Evolutionary conservation across 495 filamentous ascomycete species (phyloP).

Genomic region (Penicillium steckii): DNA sequence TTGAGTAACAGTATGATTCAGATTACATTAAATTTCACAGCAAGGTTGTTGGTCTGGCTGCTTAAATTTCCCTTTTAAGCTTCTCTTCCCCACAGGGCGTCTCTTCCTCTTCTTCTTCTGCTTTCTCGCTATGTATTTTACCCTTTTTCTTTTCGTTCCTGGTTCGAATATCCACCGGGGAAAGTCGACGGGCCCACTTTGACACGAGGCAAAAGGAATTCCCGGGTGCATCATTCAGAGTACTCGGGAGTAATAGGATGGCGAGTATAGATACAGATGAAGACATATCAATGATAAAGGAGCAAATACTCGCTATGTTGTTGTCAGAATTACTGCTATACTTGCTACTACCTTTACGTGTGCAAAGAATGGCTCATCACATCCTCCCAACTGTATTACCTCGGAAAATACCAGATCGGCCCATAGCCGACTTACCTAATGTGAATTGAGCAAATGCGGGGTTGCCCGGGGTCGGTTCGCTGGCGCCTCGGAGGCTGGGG

Average conservation of each 20-base stretch:
- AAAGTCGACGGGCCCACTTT: conserved; percentile 14
- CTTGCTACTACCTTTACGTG: neutral
- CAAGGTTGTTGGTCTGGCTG: neutral
- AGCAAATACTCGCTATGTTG: too few relatives aligned
- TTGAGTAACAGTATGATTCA: neutral
- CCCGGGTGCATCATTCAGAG: too few relatives aligned
- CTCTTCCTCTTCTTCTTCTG: neutral
- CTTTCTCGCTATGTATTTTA: neutral
- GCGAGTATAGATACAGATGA: too few relatives aligned
- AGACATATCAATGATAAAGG: too few relatives aligned
- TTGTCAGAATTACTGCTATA: too few relatives aligned
- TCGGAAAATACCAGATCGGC: conserved; percentile 1
- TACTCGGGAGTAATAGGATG: too few relatives aligned
- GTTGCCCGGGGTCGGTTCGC: conserved; percentile 35
- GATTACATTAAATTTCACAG: too few relatives aligned
- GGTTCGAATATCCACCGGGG: conserved; percentile 14
- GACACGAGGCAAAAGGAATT: conserved; percentile 15
- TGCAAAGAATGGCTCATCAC: too few relatives aligned
- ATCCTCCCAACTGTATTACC: too few relatives aligned
- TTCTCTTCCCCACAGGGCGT: conserved; percentile 9
- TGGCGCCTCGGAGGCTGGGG: conserved; percentile 32
- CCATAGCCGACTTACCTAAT: conserved; percentile 26
- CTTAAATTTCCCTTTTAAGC: conserved; percentile 13
- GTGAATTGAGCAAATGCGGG: conserved; percentile 27
- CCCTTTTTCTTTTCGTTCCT: neutral